Conservation (phyloP, 768 basidiomycete genomes). For the Trametes punicea region DNA sequence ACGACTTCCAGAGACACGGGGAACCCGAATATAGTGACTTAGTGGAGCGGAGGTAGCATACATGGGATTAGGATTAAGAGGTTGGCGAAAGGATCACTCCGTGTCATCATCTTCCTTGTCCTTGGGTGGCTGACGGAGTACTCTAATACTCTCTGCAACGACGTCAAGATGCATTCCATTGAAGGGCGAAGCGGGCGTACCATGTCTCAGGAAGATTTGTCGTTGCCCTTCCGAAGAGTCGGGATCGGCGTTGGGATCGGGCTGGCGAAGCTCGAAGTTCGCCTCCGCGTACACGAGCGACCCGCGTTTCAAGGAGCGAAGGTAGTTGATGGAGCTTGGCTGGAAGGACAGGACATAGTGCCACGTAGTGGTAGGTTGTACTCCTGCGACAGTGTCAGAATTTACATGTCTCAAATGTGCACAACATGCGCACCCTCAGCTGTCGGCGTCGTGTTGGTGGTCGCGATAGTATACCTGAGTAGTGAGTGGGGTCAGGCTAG, state of each 20-base stretch:
- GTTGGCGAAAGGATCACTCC: neutral
- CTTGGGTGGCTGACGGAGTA: conserved; percentile 34
- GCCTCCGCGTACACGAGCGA: conserved; percentile 80
- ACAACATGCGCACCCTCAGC: conserved; percentile 42
- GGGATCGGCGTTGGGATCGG: conserved; percentile 63
- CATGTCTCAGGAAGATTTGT: conserved; percentile 80
- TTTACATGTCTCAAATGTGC: neutral
- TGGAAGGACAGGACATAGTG: conserved; percentile 75
- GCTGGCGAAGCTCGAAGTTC: conserved; percentile 69
- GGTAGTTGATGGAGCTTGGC: conserved; percentile 56
- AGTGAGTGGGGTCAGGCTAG: neutral
- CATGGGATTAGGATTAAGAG: conserved; percentile 9
- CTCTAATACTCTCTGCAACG: conserved; percentile 49
- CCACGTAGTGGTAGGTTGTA: conserved; percentile 58
- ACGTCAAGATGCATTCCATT: conserved; percentile 2
- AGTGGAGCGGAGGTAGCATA: conserved; percentile 8
- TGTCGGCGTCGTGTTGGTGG: conserved; percentile 59
- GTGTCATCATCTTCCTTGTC: conserved; percentile 2
- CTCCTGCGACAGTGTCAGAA: conserved; percentile 36
- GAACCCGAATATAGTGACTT: conserved; percentile 12
- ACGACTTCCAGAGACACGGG: conserved; percentile 11
- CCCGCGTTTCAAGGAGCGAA: conserved; percentile 66
- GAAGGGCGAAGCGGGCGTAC: conserved; percentile 33
- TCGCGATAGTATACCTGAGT: conserved; percentile 73
- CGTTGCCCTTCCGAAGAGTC: conserved; percentile 68